Evolutionary conservation across 805 yeast species (phyloP).

Genomic region (Suhomyces vadensis): DNA sequence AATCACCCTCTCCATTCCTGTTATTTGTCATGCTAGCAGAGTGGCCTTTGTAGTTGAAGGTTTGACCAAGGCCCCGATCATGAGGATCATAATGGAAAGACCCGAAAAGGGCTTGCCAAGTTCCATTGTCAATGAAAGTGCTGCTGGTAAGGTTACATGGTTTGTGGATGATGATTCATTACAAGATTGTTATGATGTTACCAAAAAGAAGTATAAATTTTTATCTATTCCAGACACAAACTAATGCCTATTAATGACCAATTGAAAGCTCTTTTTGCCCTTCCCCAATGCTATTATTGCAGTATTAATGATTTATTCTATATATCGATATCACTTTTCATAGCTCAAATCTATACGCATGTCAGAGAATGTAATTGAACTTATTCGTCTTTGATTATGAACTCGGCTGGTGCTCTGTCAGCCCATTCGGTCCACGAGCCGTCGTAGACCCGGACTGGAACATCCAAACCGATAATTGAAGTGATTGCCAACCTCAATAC

Average conservation of each 20-base stretch:
- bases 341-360: too few relatives aligned
- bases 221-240: slow-evolving; percentile 28
- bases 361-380: too few relatives aligned
- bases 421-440: slow-evolving; percentile 93
- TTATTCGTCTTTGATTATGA: slow-evolving; percentile 44
- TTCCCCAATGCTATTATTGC: too few relatives aligned
- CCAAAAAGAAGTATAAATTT: slow-evolving; percentile 70
- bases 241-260: too few relatives aligned
- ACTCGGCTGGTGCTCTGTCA: slow-evolving; percentile 60
- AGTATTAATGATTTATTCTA: too few relatives aligned
- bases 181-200: slow-evolving; percentile 68
- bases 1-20: slow-evolving; percentile 90
- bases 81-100: slow-evolving; percentile 90
- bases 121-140: slow-evolving; percentile 88
- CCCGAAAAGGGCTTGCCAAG: slow-evolving; percentile 97
- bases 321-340: too few relatives aligned
- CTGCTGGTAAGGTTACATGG: slow-evolving; percentile 97
- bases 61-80: slow-evolving; percentile 88
- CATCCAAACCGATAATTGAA: slow-evolving; percentile 35
- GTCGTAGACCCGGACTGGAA: slow-evolving; percentile 53
- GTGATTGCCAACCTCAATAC: slow-evolving; percentile 67
- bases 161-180: slow-evolving; percentile 94
- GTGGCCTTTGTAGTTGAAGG: slow-evolving; percentile 97
- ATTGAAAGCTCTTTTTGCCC: too few relatives aligned
- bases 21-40: slow-evolving; percentile 87